phyloP scores from a whole-genome alignment of 225 moss, liverwort and hornwort genomes.

The Anthoceros angustus region DNA sequence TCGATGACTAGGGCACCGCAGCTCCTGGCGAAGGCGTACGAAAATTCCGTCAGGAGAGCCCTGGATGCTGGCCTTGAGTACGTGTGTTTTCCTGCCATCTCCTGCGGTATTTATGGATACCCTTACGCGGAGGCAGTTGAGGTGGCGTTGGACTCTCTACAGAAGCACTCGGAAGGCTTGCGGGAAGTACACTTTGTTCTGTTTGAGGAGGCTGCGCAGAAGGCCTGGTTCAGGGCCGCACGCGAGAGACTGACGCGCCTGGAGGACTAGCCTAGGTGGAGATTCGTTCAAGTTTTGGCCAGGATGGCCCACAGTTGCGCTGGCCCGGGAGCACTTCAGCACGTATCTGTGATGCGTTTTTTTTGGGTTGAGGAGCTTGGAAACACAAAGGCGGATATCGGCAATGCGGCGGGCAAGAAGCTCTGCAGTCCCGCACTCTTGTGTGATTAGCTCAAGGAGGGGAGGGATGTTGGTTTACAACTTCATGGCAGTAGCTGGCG shows the following conservation, averaged over 20 bases:
- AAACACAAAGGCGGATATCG: too few relatives aligned
- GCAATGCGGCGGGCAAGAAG: too few relatives aligned
- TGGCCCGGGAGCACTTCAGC: too few relatives aligned
- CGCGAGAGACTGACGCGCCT: neutral
- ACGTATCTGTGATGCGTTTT: too few relatives aligned
- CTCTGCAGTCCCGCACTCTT: too few relatives aligned
- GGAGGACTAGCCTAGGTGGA: neutral
- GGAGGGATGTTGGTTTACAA: too few relatives aligned
- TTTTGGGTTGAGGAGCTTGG: too few relatives aligned
- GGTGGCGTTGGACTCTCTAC: neutral
- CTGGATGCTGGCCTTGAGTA: slow-evolving; percentile 33
- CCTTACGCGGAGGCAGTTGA: neutral
- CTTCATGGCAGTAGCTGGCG: too few relatives aligned
- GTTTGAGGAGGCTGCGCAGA: neutral
- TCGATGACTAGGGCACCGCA: neutral
- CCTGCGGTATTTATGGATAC: slow-evolving; percentile 61
- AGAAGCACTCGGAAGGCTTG: neutral
- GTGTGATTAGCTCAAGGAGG: too few relatives aligned
- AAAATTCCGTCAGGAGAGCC: slow-evolving; percentile 36
- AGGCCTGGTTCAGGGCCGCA: neutral
- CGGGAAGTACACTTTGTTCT: slow-evolving; percentile 1
- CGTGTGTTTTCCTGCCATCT: slow-evolving; percentile 78
- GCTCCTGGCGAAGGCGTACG: slow-evolving; percentile 13
- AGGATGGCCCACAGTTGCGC: too few relatives aligned
- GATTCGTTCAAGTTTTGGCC: too few relatives aligned